Base-by-base conservation (phyloP, 768 basidiomycete genomes). In the Rossbeevera mucosa region DNA sequence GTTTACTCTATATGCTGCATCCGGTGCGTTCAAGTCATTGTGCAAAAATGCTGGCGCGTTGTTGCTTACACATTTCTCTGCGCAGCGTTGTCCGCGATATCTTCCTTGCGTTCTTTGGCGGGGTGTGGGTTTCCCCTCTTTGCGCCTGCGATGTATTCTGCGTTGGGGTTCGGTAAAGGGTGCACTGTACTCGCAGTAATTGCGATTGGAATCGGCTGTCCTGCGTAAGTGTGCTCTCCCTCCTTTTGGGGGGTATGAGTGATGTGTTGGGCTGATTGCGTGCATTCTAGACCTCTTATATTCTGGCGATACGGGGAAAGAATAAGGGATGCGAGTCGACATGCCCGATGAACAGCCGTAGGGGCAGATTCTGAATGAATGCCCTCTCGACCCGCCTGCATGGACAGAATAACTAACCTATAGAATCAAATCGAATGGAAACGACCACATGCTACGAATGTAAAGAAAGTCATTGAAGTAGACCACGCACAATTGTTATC, bases 61-160 rank as follows among this genome's bases (percentile, higher is more conserved):
- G 7, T 31, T 31, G 13, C 28, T 51, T 18, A 44, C n/a, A 7
- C 20, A 5, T 24, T 12, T 24, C 25, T 44, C 42, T 18, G 1
- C 68, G 52, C 50, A 80, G 84, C 86, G 3, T 68, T 91, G 9
- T 86, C 86, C 0, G 85, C 86, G 0, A 80, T 80, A 18, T 70
- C 82, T 0, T 84, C 67, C 62, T 63, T 88, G 13, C 80, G 88
- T 22, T 81, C 83, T 0, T 50, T 88, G 0, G 79, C 80, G 1
- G 88, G 88, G 0, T 90, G 88, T 48, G 81, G 77, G 1, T 89
- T 91, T 62, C 89, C 88, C 2, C 69, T 91, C n/a, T 91, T 91
- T 58, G 85, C 82, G 3, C 81, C 84, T 18, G 71, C 77, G 31
- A 85, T 90, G 80, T 89, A 79, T 66, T 64, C 71, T 1, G 70